A percentile compares a stretch with the other conserved stretches of the same genome.
Evolutionary conservation across 2,329 filamentous ascomycete genomes (phyloP).

Genomic region (Gnomoniopsis smithogilvyi): DNA sequence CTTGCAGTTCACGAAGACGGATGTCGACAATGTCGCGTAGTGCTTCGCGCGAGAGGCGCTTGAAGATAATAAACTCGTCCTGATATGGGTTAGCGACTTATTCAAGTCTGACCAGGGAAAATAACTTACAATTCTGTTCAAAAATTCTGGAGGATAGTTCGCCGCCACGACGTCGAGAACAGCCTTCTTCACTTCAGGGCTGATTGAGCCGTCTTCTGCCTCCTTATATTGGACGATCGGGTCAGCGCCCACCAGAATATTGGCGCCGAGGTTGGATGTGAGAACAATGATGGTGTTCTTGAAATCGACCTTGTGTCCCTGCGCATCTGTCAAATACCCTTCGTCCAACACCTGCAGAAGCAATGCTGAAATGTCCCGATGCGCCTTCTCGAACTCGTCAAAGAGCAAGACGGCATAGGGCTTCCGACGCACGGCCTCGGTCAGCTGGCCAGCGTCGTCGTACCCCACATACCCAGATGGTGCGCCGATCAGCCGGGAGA

Average conservation of each 20-base stretch:
- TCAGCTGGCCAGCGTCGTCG: conserved; percentile 93
- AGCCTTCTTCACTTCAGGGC: conserved; percentile 67
- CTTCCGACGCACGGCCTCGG: conserved; percentile 90
- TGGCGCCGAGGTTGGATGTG: conserved; percentile 90
- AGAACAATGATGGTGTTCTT: conserved; percentile 94
- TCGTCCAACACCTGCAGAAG: conserved; percentile 94
- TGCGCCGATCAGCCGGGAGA: conserved; percentile 86
- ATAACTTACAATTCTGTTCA: conserved; percentile 86
- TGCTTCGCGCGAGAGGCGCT: conserved; percentile 73
- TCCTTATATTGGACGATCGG: conserved; percentile 61
- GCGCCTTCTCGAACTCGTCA: conserved; percentile 97
- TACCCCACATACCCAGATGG: conserved; percentile 96
- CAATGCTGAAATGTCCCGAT: conserved; percentile 88
- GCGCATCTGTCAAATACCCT: conserved; percentile 90
- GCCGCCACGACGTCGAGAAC: conserved; percentile 85
- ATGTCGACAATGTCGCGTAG: conserved; percentile 94
- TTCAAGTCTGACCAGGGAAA: conserved; percentile 80
- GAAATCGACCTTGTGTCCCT: conserved; percentile 97
- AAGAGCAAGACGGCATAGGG: conserved; percentile 94
- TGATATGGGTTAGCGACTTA: neutral
- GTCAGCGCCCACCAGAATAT: conserved; percentile 80
- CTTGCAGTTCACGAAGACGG: conserved; percentile 78
- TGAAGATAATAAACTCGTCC: conserved; percentile 96
- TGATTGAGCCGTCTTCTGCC: conserved; percentile 64
- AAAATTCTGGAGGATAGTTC: conserved; percentile 83